Conservation (phyloP, 2,329 filamentous ascomycete species). For the Metarhizium guizhouense region DNA sequence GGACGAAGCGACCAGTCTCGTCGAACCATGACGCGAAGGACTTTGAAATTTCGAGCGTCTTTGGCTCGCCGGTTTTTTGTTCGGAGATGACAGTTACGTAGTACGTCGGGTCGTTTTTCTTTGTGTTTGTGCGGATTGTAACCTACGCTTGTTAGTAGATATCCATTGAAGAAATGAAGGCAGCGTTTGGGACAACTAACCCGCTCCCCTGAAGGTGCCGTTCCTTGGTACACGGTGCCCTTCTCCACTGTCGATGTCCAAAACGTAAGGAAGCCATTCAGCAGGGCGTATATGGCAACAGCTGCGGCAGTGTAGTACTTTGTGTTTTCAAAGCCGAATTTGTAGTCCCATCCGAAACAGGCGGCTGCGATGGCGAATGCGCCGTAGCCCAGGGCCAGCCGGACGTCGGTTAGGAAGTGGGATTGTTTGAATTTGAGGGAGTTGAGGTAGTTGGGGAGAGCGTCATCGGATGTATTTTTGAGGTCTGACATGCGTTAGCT, state of each 20-base stretch:
- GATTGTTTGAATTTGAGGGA: conserved; percentile 77
- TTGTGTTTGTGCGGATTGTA: conserved; percentile 59
- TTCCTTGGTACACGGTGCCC: conserved; percentile 71
- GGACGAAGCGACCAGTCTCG: conserved; percentile 59
- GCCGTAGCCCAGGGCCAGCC: conserved; percentile 72
- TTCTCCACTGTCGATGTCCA: conserved; percentile 84
- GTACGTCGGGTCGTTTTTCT: conserved; percentile 78
- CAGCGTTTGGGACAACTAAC: conserved; percentile 28
- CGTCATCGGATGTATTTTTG: conserved; percentile 94
- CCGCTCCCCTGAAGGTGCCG: conserved; percentile 55
- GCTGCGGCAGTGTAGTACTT: conserved; percentile 74
- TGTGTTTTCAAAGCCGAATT: conserved; percentile 78
- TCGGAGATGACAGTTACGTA: conserved; percentile 57
- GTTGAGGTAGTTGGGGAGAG: conserved; percentile 86
- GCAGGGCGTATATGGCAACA: conserved; percentile 66
- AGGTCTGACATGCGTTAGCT: conserved; percentile 53
- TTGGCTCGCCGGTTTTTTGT: conserved; percentile 24
- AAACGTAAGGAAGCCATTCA: conserved; percentile 70
- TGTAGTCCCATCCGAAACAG: conserved; percentile 88
- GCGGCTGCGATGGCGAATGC: conserved; percentile 72
- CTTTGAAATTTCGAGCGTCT: conserved; percentile 46
- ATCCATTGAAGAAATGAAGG: not conserved
- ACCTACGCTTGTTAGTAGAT: conserved; percentile 42
- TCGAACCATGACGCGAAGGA: conserved; percentile 75
- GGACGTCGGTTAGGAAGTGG: conserved; percentile 72